Base-by-base conservation (phyloP, 495 filamentous ascomycete genomes). In the Lophiostoma macrostomum region DNA sequence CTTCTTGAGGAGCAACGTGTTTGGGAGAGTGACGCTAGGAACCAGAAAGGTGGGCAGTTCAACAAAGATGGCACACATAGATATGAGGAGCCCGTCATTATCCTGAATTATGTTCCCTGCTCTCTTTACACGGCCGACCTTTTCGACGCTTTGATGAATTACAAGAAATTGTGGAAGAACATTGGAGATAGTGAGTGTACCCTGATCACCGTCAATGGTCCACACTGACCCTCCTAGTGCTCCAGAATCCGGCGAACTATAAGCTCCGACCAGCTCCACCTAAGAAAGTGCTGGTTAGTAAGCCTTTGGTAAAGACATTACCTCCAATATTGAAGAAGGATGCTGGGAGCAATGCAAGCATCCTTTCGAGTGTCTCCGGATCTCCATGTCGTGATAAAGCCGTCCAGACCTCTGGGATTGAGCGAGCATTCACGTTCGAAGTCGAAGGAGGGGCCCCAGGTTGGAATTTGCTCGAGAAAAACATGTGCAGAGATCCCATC, bases 71-170 rank as follows among this genome's bases (percentile, higher is more conserved):
- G 56, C 8, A 42, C 62, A 13, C 43, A 58, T 23, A 31, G 60
- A 14, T 57, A 53, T 28, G 59, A 60, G 34, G 60, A 68, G 48
- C 55, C 50, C 10, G 58, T 39, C 5, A 61, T 70, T 46, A 55
- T 70, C 14, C 42, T 64, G 8, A 62, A 69, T 34, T 70, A 69
- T 49, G 60, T 61, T 10, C 60, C 63, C 8, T 70, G 68, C 51
- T 53, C 56, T 5, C 46, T 69, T 0, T 71, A 71, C 46, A 69
- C 68, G 14, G 54, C 61, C 7, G 67, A 68, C 19, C 49, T 71
- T 10, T 68, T 71, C 51, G 60, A 62, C 35, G 67, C 65, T n/a
- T 56, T 64, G 22, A 64, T 71, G 52, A 63, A 50, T 6, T 71
- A 68, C 63, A 62, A 65, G 53, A 58, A 54, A 40, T 23, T 65